Conservation (phyloP, 257 asterid species). For the Scutellaria barbata region DNA sequence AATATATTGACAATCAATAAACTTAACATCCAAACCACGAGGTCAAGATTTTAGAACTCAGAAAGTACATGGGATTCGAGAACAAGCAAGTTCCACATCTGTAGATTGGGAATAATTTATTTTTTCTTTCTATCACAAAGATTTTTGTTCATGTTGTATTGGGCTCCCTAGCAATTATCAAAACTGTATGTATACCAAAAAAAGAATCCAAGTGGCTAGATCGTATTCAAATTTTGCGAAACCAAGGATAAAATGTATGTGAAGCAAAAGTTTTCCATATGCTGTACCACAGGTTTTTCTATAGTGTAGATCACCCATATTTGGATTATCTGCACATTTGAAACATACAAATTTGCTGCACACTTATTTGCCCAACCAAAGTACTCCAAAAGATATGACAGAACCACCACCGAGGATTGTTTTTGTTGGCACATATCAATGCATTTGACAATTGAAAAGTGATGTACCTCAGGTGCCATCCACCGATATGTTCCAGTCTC, state of each 20-base stretch:
- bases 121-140: no score
- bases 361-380: background rate
- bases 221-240: background rate
- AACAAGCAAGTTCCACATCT: background rate
- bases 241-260: background rate
- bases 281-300: background rate
- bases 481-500: slow-evolving; percentile 98
- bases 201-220: no score
- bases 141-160: background rate
- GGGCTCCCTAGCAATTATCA: background rate
- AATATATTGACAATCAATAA: slow-evolving; percentile 12
- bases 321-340: background rate
- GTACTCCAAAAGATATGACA: background rate
- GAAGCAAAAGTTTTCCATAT: background rate
- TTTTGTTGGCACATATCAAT: background rate
- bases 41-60: slow-evolving; percentile 4
- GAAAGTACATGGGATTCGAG: background rate
- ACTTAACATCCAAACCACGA: background rate
- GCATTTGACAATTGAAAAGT: slow-evolving; percentile 17
- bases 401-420: background rate
- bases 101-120: no score
- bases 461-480: slow-evolving; percentile 99
- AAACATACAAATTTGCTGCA: slow-evolving; percentile 6
- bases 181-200: background rate
- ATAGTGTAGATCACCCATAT: background rate